Conservation (phyloP, 352 stramenopile species). For the Phytopythium cucurbitacearum region DNA sequence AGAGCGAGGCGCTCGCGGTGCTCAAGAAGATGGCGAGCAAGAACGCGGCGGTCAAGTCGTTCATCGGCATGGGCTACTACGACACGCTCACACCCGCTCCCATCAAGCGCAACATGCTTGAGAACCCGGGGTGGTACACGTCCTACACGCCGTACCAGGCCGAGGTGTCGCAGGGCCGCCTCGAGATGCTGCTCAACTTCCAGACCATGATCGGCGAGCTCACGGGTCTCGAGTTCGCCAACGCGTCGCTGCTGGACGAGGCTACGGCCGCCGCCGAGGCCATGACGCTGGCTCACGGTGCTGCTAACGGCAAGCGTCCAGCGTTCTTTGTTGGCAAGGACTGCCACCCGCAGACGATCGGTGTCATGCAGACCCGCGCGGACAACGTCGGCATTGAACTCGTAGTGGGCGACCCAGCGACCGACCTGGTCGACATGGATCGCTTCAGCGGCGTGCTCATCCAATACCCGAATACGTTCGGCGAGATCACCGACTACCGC, state of each 20-base stretch:
- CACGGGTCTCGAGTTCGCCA: conserved; percentile 95
- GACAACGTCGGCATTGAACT: conserved; percentile 91
- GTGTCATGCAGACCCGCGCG: conserved; percentile 92
- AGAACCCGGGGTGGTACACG: conserved; percentile 99
- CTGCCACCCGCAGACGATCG: conserved; percentile 90
- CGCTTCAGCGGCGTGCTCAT: conserved; percentile 95
- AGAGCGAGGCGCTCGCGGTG: conserved; percentile 91
- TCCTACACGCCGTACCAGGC: conserved; percentile 98
- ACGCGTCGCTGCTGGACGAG: conserved; percentile 98
- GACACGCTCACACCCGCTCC: conserved; percentile 94
- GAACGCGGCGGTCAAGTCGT: conserved; percentile 95
- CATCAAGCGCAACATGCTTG: conserved; percentile 97
- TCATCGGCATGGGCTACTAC: conserved; percentile 99
- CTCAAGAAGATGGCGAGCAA: conserved; percentile 91
- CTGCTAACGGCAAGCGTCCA: conserved; percentile 91
- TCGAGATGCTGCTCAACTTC: conserved; percentile 99
- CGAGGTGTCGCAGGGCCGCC: conserved; percentile 97
- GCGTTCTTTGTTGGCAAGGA: conserved; percentile 97
- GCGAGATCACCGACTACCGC: conserved; percentile 89
- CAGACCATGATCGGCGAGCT: conserved; percentile 98
- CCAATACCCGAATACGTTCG: conserved; percentile 99
- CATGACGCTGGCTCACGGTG: conserved; percentile 95
- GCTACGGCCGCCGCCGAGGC: conserved; percentile 98
- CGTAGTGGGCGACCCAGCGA: conserved; percentile 82
- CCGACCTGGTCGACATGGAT: conserved; percentile 64